Evolutionary conservation across 345 rosid genomes (phyloP).

Genomic region (Eucalyptus sp.): DNA sequence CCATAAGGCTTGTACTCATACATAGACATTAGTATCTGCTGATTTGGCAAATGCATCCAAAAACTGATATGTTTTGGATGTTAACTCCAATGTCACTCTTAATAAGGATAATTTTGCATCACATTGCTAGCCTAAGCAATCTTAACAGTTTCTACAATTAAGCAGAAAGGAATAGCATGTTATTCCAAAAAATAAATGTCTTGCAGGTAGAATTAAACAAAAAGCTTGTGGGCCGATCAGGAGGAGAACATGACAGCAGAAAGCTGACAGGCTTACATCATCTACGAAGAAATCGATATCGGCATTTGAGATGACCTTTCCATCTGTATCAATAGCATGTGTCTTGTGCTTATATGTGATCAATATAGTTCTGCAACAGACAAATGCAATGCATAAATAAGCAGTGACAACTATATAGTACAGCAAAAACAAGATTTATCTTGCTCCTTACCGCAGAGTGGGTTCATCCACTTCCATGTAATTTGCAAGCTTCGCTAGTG

Average conservation of each 20-base stretch:
- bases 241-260: neutral
- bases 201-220: neutral
- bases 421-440: neutral
- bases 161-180: neutral
- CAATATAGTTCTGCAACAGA: constrained; percentile 64
- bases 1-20: neutral
- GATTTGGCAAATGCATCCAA: neutral
- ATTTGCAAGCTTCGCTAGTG: constrained; percentile 74
- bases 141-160: neutral
- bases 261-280: constrained; percentile 32
- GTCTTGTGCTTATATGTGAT: constrained; percentile 97
- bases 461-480: constrained; percentile 96
- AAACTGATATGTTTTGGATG: neutral
- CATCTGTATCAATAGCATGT: constrained; percentile 72
- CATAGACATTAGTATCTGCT: neutral
- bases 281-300: constrained; percentile 88
- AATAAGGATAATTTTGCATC: neutral
- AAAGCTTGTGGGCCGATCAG: neutral
- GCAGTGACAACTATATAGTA: neutral
- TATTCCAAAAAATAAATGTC: neutral
- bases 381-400: neutral
- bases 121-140: neutral
- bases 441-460: constrained; percentile 46
- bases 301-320: constrained; percentile 75
- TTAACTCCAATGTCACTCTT: neutral